Base-by-base conservation (phyloP, 768 basidiomycete species). In the Phlegmacium glaucopus region DNA sequence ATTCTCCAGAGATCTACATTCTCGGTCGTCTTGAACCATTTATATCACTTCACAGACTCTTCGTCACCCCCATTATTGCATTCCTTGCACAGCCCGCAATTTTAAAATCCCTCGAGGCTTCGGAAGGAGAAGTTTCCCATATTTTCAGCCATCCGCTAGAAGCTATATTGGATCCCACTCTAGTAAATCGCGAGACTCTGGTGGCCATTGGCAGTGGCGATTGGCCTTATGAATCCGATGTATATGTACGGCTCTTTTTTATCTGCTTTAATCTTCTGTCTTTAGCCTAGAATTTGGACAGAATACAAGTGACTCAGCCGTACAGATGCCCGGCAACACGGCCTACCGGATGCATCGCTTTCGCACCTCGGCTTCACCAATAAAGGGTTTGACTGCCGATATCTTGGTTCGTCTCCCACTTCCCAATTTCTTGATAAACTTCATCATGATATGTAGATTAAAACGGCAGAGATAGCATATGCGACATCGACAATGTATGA, bases 271-370 rank as follows among this genome's bases (percentile, higher is more conserved):
- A 16, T 1, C 22, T 7, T 30, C 26, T 51, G 9, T 42, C 48
- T 42, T 36, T 49, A 22, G 22, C 22, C 22, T 22, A 3, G 2
- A 22, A 22, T 22, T 22, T 22, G 22, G 39, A 47, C 52, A 90
- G 87, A 79, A 74, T 57, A 74, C 72, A 4, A 77, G 72, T 3
- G 88, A 90, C 58, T 61, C 72, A 8, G 49, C 62, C 29, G 62
- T 78, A 1, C 59, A 70, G 2, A 73, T 78, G 65, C 63, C 83
- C 8, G 75, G 71, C 28, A 68, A 74, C 30, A 71, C 73, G 8
- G 54, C 67, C 0, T 94, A 93, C 55, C 79, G 93, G 13, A 84
- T 90, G 80, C 90, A 94, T 60, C 83, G 92, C 7, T 85, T 95
- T 57, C 78, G 89, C 29, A 83, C 85, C 3, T 74, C 73, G 0